Evolutionary conservation across 768 basidiomycete genomes (phyloP).

Genomic region (Coprinopsis marcescibilis): DNA sequence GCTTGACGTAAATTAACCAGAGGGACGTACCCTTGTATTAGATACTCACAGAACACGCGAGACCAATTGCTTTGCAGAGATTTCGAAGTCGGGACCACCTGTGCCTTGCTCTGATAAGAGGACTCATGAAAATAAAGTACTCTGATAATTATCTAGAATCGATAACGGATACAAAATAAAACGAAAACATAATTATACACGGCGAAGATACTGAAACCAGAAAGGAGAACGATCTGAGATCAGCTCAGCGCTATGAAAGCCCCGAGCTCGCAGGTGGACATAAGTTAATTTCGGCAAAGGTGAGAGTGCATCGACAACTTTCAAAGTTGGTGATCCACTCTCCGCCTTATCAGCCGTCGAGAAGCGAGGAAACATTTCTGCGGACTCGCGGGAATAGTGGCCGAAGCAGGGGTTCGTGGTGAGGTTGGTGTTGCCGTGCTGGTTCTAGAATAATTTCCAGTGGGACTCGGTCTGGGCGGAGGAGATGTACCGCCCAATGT

Average conservation of each 20-base stretch:
- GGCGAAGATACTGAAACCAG: neutral
- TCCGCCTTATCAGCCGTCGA: slow-evolving; percentile 19
- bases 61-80: too few relatives aligned
- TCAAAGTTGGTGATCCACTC: neutral
- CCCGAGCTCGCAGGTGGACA: neutral
- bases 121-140: too few relatives aligned
- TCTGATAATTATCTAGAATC: too few relatives aligned
- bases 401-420: slow-evolving; percentile 8
- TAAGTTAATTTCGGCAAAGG: slow-evolving; percentile 5
- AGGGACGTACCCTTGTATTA: too few relatives aligned
- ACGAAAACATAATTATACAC: slow-evolving; percentile 1
- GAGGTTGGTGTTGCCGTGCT: slow-evolving; percentile 6
- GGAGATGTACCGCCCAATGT: slow-evolving; percentile 23
- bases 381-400: slow-evolving; percentile 1
- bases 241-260: neutral
- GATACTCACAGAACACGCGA: too few relatives aligned
- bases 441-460: neutral
- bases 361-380: slow-evolving; percentile 13
- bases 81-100: too few relatives aligned
- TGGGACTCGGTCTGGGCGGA: slow-evolving; percentile 4
- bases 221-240: neutral
- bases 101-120: too few relatives aligned
- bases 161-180: slow-evolving; percentile 2
- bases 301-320: neutral
- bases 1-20: too few relatives aligned